Evolutionary conservation across 2,329 filamentous ascomycete species (phyloP), one percentile per base, ranked within the genome.

Genomic region (Pseudopithomyces chartarum): DNA sequence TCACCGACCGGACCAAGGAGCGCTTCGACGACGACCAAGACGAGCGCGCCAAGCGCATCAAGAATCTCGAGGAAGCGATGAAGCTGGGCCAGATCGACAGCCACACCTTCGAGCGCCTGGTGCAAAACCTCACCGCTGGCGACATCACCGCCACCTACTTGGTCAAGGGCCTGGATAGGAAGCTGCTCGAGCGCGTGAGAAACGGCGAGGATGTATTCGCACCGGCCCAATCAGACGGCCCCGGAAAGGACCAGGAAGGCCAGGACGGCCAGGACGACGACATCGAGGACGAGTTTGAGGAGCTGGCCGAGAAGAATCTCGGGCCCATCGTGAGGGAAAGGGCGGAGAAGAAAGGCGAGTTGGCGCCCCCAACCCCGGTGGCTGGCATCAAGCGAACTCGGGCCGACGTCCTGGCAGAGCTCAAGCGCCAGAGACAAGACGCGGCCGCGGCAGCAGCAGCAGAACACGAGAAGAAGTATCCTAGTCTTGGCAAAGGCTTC

Each of bases 121-220:
- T 90, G 33, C 85, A 85, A 60, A 85, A 96, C 65, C 91, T 97
- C 54, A 81, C 91, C 0, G 93, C 92, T 3, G 94, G 93, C 7
- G 90, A 96, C 73, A 77, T 93, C 20, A 81, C 81, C 13, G 91
- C 87, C 65, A 96, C 92, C 13, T 92, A 97, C 81, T 78, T 97
- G 62, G 89, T 98, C 46, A 98, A 97, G 72, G 95, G 95, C 0
- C 78, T 99, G 48, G 95, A 99, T 76, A 90, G 92, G 73, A 90
- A 90, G 73, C 80, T 98, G 12, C 79, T 93, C 26, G 85, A 90
- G 73, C 82, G 87, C 63, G 83, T 90, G 57, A 84, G 84, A 58
- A 84, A 82, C 54, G 90, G 90, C 39, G 90, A 92, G 73, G 77
- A 81, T 71, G 79, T 81, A 4, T 56, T 78, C 20, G 63, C 57